Evolutionary conservation across 2,329 filamentous ascomycete genomes (phyloP), one percentile per base, ranked within the genome.

Genomic region (Colletotrichum trifolii): DNA sequence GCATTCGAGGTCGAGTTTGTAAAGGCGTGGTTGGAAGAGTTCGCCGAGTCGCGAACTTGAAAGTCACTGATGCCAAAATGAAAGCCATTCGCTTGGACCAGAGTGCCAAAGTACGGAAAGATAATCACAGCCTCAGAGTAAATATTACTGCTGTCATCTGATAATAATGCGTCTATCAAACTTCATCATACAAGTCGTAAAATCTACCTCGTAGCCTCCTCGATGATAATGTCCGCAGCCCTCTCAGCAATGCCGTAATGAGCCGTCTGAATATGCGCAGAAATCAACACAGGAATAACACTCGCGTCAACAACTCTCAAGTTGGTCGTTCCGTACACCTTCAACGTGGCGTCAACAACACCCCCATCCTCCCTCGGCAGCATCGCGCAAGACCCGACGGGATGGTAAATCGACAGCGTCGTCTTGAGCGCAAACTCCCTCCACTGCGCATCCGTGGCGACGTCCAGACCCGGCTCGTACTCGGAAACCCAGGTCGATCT

Each of bases 11-110:
- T 87, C 11, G 77, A 80, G 39, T 90, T 91, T 74, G 91, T 92
- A 6, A 79, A 84, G 70, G 83, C 80, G 47, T 94, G 91, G 91
- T 71, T 94, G 76, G 69, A 82, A 65, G 87, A 90, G 72, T 91
- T 86, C 83, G n/a, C n/a, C 17, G 43, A 46, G 15, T n/a, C 43
- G 25, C 15, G 25, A 10, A 17, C 15, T 33, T 33, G 43, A 46
- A 46, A 46, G n/a, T 4, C 3, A 2, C 3, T 10, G 43, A 46
- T 25, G 25, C 7, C 10, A n/a, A 33, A 3, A 6, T 25, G 8
- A 7, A 47, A 10, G 45, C 7, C n/a, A 17, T 7, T 11, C n/a
- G 7, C n/a, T 17, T 4, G 4, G n/a, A 17, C 25, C 25, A 25
- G 25, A 1, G 0, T 25, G 25, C 3, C 4, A 4, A 5, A 25